These are phyloP conservation scores for Phialophora chinensis DNA, from an alignment of 2,329 filamentous ascomycete species.

Conservation along the genomic window DNA sequence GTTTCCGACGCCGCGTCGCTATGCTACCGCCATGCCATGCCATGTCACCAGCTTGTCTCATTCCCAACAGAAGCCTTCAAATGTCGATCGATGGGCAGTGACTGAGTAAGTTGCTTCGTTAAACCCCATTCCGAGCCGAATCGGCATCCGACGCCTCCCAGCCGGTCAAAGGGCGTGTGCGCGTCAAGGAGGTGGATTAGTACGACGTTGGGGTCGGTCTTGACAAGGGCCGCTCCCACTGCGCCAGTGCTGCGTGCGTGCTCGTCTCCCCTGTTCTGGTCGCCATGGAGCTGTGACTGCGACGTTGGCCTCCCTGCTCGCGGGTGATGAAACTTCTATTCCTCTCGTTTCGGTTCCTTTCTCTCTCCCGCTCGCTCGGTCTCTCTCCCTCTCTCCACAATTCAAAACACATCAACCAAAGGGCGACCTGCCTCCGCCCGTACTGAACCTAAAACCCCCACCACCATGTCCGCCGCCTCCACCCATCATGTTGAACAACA, in stretches of 20 bases:
- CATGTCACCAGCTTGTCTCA: not conserved
- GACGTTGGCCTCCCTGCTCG: not conserved
- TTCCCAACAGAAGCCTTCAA: not conserved
- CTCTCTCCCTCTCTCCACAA: not conserved
- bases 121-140: not conserved
- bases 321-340: not conserved
- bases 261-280: not conserved
- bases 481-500: slow-evolving; percentile 51
- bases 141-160: not conserved
- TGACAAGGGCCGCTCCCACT: no score
- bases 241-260: not conserved
- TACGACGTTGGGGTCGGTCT: not conserved
- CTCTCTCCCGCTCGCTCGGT: not conserved
- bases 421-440: slow-evolving; percentile 33
- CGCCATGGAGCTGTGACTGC: not conserved
- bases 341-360: not conserved
- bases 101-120: not conserved
- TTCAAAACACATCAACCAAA: slow-evolving; percentile 29
- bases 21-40: slow-evolving; percentile 4
- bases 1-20: slow-evolving; percentile 7
- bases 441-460: slow-evolving; percentile 35
- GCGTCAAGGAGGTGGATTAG: not conserved
- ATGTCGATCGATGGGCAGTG: not conserved
- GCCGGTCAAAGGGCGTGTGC: not conserved
- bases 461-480: slow-evolving; percentile 37